Conservation (phyloP, 768 basidiomycete species). For the Steccherinum ochraceum region DNA sequence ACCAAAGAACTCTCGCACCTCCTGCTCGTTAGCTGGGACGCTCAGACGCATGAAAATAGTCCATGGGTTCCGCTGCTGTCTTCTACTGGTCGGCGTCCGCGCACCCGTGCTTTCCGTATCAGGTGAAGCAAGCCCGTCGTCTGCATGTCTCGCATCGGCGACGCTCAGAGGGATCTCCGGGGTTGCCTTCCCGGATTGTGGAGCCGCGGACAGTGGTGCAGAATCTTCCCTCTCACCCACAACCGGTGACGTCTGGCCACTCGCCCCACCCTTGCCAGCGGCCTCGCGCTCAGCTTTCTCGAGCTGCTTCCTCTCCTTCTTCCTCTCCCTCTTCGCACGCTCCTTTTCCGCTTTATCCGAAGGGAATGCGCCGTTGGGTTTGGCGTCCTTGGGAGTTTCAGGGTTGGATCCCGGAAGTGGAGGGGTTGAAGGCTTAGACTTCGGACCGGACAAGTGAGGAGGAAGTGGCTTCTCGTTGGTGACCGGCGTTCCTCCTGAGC, state of each 20-base stretch:
- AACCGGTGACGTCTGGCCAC: constrained; percentile 21
- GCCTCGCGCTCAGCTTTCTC: constrained; percentile 40
- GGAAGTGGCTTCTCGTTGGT: constrained; percentile 27
- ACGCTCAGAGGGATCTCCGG: constrained; percentile 16
- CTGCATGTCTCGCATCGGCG: constrained; percentile 7
- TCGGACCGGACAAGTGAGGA: constrained; percentile 20
- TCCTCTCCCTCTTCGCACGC: constrained; percentile 53
- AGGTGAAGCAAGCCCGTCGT: constrained; percentile 22
- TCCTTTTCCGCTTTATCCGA: constrained; percentile 51
- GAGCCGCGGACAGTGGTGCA: constrained; percentile 7
- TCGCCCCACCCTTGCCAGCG: constrained; percentile 25
- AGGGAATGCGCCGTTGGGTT: constrained; percentile 30
- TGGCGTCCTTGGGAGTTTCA: constrained; percentile 28
- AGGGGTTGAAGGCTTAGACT: constrained; percentile 19
- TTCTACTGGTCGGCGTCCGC: constrained; percentile 65
- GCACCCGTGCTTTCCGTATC: constrained; percentile 50
- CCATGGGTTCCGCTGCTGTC: constrained; percentile 68
- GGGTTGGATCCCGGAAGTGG: constrained; percentile 25
- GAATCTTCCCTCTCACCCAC: constrained; percentile 9
- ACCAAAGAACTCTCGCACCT: constrained; percentile 72
- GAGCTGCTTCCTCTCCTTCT: constrained; percentile 56
- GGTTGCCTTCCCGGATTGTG: constrained; percentile 35
- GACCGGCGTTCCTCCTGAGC: constrained; percentile 17
- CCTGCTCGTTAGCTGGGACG: constrained; percentile 47
- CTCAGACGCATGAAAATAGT: constrained; percentile 77